Percentiles rank a stretch among this genome's conserved stretches.
phyloP scores from a whole-genome alignment of 2,329 filamentous ascomycete genomes.

The Fusarium luffae region DNA sequence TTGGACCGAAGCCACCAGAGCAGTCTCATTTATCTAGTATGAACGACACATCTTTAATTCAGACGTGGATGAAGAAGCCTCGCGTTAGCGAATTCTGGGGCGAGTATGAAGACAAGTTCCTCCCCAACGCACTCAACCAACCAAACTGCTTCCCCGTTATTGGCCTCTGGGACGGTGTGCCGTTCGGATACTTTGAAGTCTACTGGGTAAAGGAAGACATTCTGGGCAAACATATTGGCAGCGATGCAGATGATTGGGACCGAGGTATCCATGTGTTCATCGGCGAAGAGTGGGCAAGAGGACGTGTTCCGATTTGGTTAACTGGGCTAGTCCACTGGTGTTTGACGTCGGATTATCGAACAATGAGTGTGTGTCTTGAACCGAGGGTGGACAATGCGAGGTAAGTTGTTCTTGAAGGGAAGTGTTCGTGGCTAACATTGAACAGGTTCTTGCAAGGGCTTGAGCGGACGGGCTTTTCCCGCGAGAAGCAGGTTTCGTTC shows the following conservation, averaged over 20 bases:
- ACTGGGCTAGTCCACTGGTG: slow-evolving; percentile 89
- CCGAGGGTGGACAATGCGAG: slow-evolving; percentile 90
- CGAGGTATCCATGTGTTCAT: slow-evolving; percentile 89
- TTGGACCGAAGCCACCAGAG: slow-evolving; percentile 54
- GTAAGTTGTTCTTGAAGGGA: slow-evolving; percentile 61
- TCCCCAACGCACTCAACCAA: slow-evolving; percentile 71
- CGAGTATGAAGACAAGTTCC: slow-evolving; percentile 71
- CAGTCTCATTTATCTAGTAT: slow-evolving; percentile 56
- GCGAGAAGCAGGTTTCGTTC: slow-evolving; percentile 86
- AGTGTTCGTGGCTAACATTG: neutral
- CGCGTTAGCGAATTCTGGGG: slow-evolving; percentile 91
- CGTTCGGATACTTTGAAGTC: slow-evolving; percentile 97
- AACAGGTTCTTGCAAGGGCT: slow-evolving; percentile 67
- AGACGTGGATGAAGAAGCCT: slow-evolving; percentile 89
- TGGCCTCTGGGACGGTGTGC: slow-evolving; percentile 92
- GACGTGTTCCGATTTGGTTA: slow-evolving; percentile 84
- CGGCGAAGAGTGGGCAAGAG: slow-evolving; percentile 91
- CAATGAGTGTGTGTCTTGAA: slow-evolving; percentile 85
- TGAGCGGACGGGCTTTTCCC: slow-evolving; percentile 80
- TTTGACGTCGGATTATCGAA: slow-evolving; percentile 80
- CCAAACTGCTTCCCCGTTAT: slow-evolving; percentile 90
- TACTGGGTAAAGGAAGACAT: slow-evolving; percentile 98
- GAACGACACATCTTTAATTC: slow-evolving; percentile 71
- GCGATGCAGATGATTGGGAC: slow-evolving; percentile 80
- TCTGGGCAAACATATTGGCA: slow-evolving; percentile 75